Evolutionary conservation across 2,329 filamentous ascomycete species (phyloP), one percentile per base, ranked within the genome.

Genomic region (Periconia macrospinosa): DNA sequence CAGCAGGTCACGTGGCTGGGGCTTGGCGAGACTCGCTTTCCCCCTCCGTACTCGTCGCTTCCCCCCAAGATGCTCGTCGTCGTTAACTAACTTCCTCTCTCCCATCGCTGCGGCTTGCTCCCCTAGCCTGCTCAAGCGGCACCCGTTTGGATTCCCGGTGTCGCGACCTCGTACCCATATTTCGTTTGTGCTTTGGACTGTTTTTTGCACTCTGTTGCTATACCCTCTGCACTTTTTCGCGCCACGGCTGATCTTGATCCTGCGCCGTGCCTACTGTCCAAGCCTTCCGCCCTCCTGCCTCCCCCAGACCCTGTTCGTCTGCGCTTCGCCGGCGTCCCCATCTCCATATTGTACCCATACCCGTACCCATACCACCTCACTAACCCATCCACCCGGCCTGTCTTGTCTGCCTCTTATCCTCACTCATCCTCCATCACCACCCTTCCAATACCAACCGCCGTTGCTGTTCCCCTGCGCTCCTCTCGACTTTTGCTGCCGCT

Each of bases 241-340:
- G 20, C 27, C 20, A 46, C 30, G 52, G 51, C 54, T 57, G 48
- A 51, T 55, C 53, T 49, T 52, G 51, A 58, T 45, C 53, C 45
- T 47, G 51, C 43, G 44, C 33, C 48, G 45, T 35, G 52, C 43
- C 51, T 50, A 48, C 54, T 48, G 52, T 47, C 49, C 35, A 49
- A 55, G 54, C 56, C 56, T 58, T 42, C 49, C 33, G 33, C 33
- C 33, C 33, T 37, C 33, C 33, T 37, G 33, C 33, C 33, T 58
- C 52, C 62, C 55, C 56, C 59, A 58, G 57, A 52, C 60, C 60
- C 56, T 56, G 53, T 56, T 60, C 56, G 58, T 55, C 54, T 50
- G 41, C 52, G 41, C 57, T 50, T 23, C 52, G 18, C n/a, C 44
- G 7, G 19, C 49, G 47, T 49, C 45, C 48, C 48, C 43, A 45